Percentiles rank a stretch among this genome's conserved stretches.
These are phyloP conservation scores for Krasilnikovozyma curviuscula DNA, from an alignment of 768 basidiomycete species.

Conservation along the genomic window DNA sequence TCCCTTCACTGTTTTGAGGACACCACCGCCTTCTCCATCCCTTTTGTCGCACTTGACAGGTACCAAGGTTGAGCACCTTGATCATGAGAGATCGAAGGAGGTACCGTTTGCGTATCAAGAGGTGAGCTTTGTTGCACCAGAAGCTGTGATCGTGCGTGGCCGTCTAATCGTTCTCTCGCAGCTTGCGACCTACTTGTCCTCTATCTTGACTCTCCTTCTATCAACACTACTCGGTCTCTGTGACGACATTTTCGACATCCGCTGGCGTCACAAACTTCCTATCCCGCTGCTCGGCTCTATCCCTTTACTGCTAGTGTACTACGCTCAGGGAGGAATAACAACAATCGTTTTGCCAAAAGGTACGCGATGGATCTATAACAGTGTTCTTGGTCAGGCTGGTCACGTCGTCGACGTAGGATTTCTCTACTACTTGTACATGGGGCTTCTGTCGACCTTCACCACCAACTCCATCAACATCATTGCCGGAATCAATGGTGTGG, in stretches of 20 bases:
- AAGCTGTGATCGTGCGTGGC: too few relatives aligned
- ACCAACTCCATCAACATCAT: constrained; percentile 98
- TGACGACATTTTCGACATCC: constrained; percentile 94
- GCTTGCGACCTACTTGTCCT: constrained; percentile 83
- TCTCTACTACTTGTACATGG: constrained; percentile 91
- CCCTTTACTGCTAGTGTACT: constrained; percentile 88
- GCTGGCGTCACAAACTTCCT: constrained; percentile 94
- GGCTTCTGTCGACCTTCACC: constrained; percentile 80
- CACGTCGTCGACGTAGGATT: constrained; percentile 39
- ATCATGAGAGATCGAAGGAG: too few relatives aligned
- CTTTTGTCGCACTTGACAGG: too few relatives aligned
- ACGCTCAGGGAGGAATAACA: constrained; percentile 81
- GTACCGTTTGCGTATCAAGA: constrained; percentile 29
- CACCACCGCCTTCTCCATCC: too few relatives aligned
- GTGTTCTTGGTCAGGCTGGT: constrained; percentile 49
- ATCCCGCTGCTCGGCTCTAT: constrained; percentile 91
- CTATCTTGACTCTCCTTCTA: constrained; percentile 72
- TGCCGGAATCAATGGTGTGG: constrained; percentile 91
- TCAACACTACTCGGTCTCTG: constrained; percentile 88
- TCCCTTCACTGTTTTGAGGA: constrained; percentile 53
- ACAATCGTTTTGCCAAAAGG: constrained; percentile 83
- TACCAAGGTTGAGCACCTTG: too few relatives aligned
- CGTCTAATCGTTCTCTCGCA: constrained; percentile 21
- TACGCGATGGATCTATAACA: constrained; percentile 39
- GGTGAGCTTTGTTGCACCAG: constrained; percentile 17